Base-by-base conservation (phyloP, 495 filamentous ascomycete genomes). In the Pseudevernia furfuracea region DNA sequence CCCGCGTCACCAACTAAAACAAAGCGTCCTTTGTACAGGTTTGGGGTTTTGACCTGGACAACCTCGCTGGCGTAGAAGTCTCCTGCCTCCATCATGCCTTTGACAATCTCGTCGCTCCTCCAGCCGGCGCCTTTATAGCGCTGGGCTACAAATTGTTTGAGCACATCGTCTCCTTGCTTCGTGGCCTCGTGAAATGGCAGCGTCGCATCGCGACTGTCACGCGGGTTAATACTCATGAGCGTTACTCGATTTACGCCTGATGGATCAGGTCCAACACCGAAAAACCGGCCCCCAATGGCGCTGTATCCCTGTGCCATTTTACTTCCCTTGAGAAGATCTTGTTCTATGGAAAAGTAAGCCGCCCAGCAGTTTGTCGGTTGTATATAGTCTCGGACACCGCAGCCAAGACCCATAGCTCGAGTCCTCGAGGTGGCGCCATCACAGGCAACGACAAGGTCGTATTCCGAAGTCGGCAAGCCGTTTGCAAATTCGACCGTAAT, bases 391-490 rank as follows among this genome's bases (percentile, higher is more conserved):
- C 49, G 49, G 10, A 76, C 49, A 53, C 68, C 72, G 62, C 74
- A 75, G 36, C 70, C 73, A 38, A 82, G 68, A 8, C 77, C 79
- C 49, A 80, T 71, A 12, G 78, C 76, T 30, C 80, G 74, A 58
- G 79, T 81, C 36, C 79, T 70, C 39, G 80, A 82, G 6, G 73
- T 79, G 7, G 75, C 72, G 19, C 80, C 80, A 66, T 83, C 80
- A 49, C 76, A 78, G 55, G 75, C 79, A 43, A 82, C 73, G 38
- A 83, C 74, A 28, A 83, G 72, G 66, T 81, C 80, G 66, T 71
- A 82, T 55, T 76, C 68, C 43, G 77, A 60, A 21, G 71, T 67
- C 23, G 74, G 67, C 14, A 65, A 60, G 46, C 75, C 72, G 52
- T 74, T 76, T 46, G 66, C 63, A 52, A 79, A 78, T 30, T 78